Base-by-base conservation (phyloP, 805 yeast genomes). In the Pichia cabralensis region DNA sequence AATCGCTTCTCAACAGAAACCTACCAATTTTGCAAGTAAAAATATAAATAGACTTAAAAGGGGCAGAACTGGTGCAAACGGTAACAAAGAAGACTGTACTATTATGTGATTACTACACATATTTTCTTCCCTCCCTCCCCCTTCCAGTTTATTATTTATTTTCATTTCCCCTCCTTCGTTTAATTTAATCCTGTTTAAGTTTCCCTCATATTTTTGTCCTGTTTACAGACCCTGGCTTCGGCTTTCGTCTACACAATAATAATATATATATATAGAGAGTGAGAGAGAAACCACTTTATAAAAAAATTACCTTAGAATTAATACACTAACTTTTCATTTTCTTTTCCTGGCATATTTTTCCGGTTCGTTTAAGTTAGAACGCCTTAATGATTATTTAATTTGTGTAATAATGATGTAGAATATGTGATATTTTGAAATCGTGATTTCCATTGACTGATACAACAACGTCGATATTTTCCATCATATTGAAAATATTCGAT, bases 31-130 rank as follows among this genome's bases (percentile, higher is more conserved):
- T 24, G 33, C 33, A 20, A n/a, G 35, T 9, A 40, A 32, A 26
- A 32, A 41, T 22, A 34, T 42, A 4, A 35, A 35, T 30, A 44
- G 34, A 32, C 22, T 41, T 5, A 42, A 38, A 11, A 45, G 37
- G 20, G 32, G 31, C 10, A 34, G 45, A 26, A n/a, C n/a, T n/a
- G n/a, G n/a, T n/a, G n/a, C n/a, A n/a, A 35, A 30, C 26, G 38
- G 25, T 22, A 53, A 41, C 27, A 54, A 46, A 18, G 46, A 46
- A 20, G 56, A 55, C 31, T 56, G 61, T 42, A 51, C 55, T 7
- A 55, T 56, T 31, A 54, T 56, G 61, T 56, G 39, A 45, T 17
- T 26, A 5, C 17, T 3, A 12, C 11, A 9, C 11, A 22, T 6
- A 21, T 6, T 19, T n/a, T n/a, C n/a, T n/a, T n/a, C n/a, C n/a